Percentiles rank a stretch among this genome's conserved stretches.
Conservation (phyloP, 2,329 filamentous ascomycete species). For the Cadophora sp. region DNA sequence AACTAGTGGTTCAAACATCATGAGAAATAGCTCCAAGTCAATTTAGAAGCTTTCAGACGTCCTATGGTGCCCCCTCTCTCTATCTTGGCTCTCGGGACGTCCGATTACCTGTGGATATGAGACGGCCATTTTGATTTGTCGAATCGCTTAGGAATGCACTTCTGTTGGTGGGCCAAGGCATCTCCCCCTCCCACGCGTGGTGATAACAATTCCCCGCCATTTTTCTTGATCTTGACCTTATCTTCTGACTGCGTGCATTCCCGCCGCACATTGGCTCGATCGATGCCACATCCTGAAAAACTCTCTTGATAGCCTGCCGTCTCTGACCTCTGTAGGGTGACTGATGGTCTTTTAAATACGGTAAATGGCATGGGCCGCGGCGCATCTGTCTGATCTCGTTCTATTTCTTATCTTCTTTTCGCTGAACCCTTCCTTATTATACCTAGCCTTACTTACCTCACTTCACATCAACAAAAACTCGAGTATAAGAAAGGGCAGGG, state of each 20-base stretch:
- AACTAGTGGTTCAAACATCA: neutral
- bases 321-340: neutral
- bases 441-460: neutral
- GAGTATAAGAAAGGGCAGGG: neutral
- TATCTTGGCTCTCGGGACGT: neutral
- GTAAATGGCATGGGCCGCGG: neutral
- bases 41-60: neutral
- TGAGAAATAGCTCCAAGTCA: no score
- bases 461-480: neutral
- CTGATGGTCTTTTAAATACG: neutral
- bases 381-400: neutral
- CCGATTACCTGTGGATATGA: neutral
- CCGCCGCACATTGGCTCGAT: neutral
- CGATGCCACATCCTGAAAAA: neutral
- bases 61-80: no score
- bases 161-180: neutral
- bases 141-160: neutral
- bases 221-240: neutral
- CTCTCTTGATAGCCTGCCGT: conserved; percentile 7
- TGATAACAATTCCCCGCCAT: conserved; percentile 4
- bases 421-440: neutral
- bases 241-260: conserved; percentile 6
- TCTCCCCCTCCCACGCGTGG: neutral
- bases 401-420: neutral
- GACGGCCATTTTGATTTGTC: neutral